phyloP scores from a whole-genome alignment of 179 eudicot species.

The Beta macrorhiza region DNA sequence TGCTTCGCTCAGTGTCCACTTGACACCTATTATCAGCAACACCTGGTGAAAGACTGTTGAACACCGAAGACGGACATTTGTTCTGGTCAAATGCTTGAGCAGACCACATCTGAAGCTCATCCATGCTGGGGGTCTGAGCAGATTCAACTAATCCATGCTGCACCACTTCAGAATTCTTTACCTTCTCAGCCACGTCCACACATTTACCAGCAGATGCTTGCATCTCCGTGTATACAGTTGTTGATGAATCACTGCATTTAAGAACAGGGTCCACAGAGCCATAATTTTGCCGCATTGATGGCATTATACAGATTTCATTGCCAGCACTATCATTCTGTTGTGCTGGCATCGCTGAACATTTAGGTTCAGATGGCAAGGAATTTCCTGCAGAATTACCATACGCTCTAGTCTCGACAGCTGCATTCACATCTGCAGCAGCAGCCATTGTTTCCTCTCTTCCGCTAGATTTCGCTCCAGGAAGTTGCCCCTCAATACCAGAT shows the following conservation, averaged over 20 bases:
- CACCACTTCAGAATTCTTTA: slow-evolving; percentile 1
- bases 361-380: slow-evolving; percentile 23
- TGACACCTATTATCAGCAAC: slow-evolving; percentile 4
- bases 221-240: slow-evolving; percentile 16
- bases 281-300: slow-evolving; percentile 12
- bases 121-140: slow-evolving; percentile 6
- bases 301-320: slow-evolving; percentile 11
- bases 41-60: neutral
- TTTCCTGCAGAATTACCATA: slow-evolving; percentile 6
- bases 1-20: slow-evolving; percentile 1
- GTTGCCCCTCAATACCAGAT: slow-evolving; percentile 25
- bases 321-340: slow-evolving; percentile 2
- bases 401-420: slow-evolving; percentile 18
- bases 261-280: slow-evolving; percentile 16
- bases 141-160: slow-evolving; percentile 20
- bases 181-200: slow-evolving; percentile 14
- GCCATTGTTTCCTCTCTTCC: slow-evolving; percentile 25
- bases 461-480: slow-evolving; percentile 27
- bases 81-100: slow-evolving; percentile 23
- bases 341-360: slow-evolving; percentile 4
- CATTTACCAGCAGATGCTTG: slow-evolving; percentile 9
- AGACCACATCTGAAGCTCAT: slow-evolving; percentile 21
- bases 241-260: slow-evolving; percentile 9
- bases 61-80: neutral
- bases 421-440: slow-evolving; percentile 18